Evolutionary conservation across 768 basidiomycete species (phyloP).

Genomic region (Phaeotremella fagi): DNA sequence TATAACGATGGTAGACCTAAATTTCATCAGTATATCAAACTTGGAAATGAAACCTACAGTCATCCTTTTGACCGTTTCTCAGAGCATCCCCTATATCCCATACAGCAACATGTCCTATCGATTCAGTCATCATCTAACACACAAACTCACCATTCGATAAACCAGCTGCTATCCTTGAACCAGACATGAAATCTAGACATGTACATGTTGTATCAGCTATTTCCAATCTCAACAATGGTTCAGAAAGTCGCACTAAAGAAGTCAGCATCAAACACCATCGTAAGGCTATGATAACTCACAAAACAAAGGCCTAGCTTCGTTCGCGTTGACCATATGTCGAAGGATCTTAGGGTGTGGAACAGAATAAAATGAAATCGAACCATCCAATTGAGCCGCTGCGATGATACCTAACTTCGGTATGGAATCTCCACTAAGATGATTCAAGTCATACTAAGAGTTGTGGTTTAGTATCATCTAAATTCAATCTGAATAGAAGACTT

Average conservation of each 20-base stretch:
- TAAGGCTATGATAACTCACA: constrained; percentile 51
- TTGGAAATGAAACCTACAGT: constrained; percentile 10
- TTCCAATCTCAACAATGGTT: constrained; percentile 68
- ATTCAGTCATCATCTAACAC: background rate
- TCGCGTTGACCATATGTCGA: background rate
- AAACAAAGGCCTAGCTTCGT: constrained; percentile 51
- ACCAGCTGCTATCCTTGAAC: constrained; percentile 73
- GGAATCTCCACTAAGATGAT: background rate
- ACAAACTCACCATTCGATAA: constrained; percentile 66
- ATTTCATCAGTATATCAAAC: background rate
- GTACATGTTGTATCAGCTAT: constrained; percentile 71
- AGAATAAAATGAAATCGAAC: constrained; percentile 69
- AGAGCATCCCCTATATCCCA: constrained; percentile 44
- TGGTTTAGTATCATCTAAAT: constrained; percentile 1
- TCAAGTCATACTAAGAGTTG: constrained; percentile 10
- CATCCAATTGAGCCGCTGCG: constrained; percentile 81
- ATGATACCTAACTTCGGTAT: constrained; percentile 69
- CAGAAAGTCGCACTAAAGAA: constrained; percentile 45
- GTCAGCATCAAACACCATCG: constrained; percentile 32
- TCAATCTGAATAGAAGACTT: constrained; percentile 24
- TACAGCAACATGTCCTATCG: constrained; percentile 37
- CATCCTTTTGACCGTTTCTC: constrained; percentile 3
- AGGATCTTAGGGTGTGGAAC: constrained; percentile 73
- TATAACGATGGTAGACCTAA: constrained; percentile 30
- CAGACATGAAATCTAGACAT: constrained; percentile 85